Evolutionary conservation across 768 basidiomycete species (phyloP).

Genomic region (Crucibulum laeve): DNA sequence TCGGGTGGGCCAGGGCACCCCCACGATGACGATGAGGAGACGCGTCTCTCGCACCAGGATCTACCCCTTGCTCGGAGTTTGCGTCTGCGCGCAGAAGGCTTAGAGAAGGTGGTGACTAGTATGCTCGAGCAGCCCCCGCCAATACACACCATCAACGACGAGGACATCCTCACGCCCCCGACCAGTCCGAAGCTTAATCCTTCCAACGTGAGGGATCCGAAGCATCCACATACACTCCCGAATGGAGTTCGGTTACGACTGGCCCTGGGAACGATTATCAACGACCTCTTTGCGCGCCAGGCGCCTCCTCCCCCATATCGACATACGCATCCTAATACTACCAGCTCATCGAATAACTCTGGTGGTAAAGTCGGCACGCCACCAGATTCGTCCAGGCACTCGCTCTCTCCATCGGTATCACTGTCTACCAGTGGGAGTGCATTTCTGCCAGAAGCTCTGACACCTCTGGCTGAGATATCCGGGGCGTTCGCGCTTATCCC

Average conservation of each 20-base stretch:
- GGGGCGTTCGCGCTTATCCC: slow-evolving; percentile 19
- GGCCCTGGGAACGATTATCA: slow-evolving; percentile 71
- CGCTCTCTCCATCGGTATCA: too few relatives aligned
- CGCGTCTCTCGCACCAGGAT: slow-evolving; percentile 53
- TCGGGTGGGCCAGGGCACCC: slow-evolving; percentile 38
- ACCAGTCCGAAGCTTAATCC: slow-evolving; percentile 42
- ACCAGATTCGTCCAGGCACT: background rate
- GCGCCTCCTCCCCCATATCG: slow-evolving; percentile 49
- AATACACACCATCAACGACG: slow-evolving; percentile 50
- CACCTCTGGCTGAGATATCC: slow-evolving; percentile 21
- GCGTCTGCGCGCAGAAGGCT: slow-evolving; percentile 70
- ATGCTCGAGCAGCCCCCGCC: slow-evolving; percentile 81
- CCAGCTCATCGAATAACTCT: slow-evolving; percentile 22
- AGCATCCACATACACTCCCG: slow-evolving; percentile 62
- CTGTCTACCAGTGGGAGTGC: too few relatives aligned
- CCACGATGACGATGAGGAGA: slow-evolving; percentile 56
- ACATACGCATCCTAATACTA: too few relatives aligned
- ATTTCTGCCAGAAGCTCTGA: slow-evolving; percentile 22
- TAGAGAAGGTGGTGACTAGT: slow-evolving; percentile 77
- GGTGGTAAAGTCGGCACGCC: slow-evolving; percentile 17
- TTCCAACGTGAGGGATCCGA: slow-evolving; percentile 18
- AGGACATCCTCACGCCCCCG: slow-evolving; percentile 48
- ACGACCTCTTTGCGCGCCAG: slow-evolving; percentile 77
- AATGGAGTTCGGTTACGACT: slow-evolving; percentile 79
- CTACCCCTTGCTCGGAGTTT: slow-evolving; percentile 58